These are phyloP conservation scores for Bryoerythrophyllum caledonicum DNA, from an alignment of 225 moss, liverwort and hornwort species.

Conservation along the genomic window DNA sequence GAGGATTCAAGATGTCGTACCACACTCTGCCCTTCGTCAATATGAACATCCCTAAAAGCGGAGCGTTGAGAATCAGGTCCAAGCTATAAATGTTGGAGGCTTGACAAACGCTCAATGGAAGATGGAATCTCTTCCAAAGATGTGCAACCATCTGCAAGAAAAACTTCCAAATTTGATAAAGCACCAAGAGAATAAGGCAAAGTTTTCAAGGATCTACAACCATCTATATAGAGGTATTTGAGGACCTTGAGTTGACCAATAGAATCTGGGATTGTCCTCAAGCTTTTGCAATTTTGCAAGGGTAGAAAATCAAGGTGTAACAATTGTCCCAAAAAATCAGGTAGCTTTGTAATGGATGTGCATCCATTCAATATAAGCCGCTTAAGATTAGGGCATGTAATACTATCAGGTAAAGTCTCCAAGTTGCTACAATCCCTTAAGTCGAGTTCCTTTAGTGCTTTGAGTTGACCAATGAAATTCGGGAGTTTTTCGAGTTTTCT, in stretches of 20 bases:
- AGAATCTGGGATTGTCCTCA: neutral
- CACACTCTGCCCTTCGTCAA: too few relatives aligned
- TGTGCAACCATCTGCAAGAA: too few relatives aligned
- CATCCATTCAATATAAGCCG: fast-evolving
- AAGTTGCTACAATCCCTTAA: neutral
- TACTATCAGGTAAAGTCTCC: neutral
- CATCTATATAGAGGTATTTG: fast-evolving
- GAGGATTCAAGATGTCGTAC: too few relatives aligned
- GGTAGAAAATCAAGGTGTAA: fast-evolving
- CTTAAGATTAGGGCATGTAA: neutral
- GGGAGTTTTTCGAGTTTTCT: neutral
- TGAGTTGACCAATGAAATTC: neutral
- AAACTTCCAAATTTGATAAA: too few relatives aligned
- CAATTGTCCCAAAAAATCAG: neutral
- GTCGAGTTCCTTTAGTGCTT: neutral
- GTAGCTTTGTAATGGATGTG: neutral
- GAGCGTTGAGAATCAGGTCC: too few relatives aligned
- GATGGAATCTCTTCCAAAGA: too few relatives aligned
- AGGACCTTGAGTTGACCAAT: too few relatives aligned
- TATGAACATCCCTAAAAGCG: too few relatives aligned
- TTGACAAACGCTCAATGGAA: too few relatives aligned
- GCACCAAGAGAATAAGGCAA: neutral
- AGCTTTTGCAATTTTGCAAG: neutral
- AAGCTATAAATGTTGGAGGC: too few relatives aligned
- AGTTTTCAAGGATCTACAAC: neutral